Percentiles rank a stretch among this genome's conserved stretches.
Conservation (phyloP, 2,329 filamentous ascomycete species). For the Thielaviopsis cerberus region DNA sequence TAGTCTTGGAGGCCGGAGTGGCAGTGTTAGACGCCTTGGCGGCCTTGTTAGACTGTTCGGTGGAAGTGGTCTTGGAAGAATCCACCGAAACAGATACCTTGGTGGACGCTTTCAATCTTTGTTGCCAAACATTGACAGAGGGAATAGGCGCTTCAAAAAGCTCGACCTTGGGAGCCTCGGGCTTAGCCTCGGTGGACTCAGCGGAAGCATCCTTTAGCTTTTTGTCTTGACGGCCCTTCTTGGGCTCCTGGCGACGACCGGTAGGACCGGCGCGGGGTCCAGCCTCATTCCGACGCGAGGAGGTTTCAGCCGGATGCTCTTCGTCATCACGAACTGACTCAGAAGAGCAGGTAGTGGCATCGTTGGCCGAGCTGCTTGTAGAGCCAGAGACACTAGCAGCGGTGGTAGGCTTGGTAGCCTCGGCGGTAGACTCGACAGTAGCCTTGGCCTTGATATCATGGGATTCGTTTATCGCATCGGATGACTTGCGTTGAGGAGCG, state of each 20-base stretch:
- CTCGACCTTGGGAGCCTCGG: slow-evolving; percentile 40
- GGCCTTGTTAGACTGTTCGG: slow-evolving; percentile 24
- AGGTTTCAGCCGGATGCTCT: slow-evolving; percentile 21
- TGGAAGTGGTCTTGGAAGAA: slow-evolving; percentile 12
- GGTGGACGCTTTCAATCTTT: slow-evolving; percentile 56
- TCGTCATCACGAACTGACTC: slow-evolving; percentile 26
- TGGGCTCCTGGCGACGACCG: slow-evolving; percentile 17
- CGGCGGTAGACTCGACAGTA: neutral
- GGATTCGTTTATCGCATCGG: slow-evolving; percentile 7
- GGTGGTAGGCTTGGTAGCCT: slow-evolving; percentile 4
- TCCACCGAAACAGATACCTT: slow-evolving; percentile 42
- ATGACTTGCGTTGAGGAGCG: neutral
- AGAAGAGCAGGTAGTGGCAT: slow-evolving; percentile 17
- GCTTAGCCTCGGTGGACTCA: slow-evolving; percentile 26
- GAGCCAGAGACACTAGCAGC: slow-evolving; percentile 12
- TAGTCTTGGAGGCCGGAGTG: slow-evolving; percentile 12
- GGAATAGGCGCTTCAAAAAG: slow-evolving; percentile 70
- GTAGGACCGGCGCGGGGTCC: slow-evolving; percentile 4
- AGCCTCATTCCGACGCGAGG: slow-evolving; percentile 23
- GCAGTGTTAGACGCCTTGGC: slow-evolving; percentile 16
- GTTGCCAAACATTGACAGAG: slow-evolving; percentile 71
- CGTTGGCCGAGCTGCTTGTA: slow-evolving; percentile 12
- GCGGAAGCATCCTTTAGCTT: slow-evolving; percentile 28
- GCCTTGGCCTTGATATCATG: slow-evolving; percentile 5
- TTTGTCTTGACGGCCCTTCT: slow-evolving; percentile 39